Percentiles rank a stretch among this genome's conserved stretches.
Conservation (phyloP, 202 grass and related monocot genomes). For the Cymbopogon flexuosus region DNA sequence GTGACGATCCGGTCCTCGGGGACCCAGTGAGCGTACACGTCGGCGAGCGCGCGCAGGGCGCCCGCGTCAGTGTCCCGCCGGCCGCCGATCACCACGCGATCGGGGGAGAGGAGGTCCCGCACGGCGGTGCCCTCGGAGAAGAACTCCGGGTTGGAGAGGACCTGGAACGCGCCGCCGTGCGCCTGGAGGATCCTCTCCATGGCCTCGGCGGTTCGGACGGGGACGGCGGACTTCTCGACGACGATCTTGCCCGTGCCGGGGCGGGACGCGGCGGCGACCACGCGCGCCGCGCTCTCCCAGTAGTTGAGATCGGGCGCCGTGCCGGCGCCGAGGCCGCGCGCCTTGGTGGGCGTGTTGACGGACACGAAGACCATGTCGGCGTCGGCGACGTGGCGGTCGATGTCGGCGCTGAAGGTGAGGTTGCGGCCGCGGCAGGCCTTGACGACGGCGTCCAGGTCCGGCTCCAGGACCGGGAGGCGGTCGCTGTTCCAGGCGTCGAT, state of each 20-base stretch:
- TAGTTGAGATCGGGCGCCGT: constrained; percentile 44
- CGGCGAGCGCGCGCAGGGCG: constrained; percentile 30
- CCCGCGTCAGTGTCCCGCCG: background rate
- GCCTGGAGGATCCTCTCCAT: constrained; percentile 43
- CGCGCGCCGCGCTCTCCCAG: constrained; percentile 56
- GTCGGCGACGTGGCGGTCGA: constrained; percentile 43
- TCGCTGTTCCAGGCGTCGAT: constrained; percentile 67
- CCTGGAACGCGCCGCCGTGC: constrained; percentile 30
- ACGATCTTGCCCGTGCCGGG: constrained; percentile 25
- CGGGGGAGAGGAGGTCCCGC: constrained; percentile 41
- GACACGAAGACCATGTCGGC: constrained; percentile 53
- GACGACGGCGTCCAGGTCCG: constrained; percentile 46
- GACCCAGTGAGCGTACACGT: constrained; percentile 52
- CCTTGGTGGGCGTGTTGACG: constrained; percentile 58
- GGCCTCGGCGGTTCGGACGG: constrained; percentile 48
- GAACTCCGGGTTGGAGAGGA: constrained; percentile 63
- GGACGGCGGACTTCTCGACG: constrained; percentile 61
- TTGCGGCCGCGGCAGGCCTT: constrained; percentile 42
- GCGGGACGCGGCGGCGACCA: constrained; percentile 38
- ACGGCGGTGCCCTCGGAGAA: constrained; percentile 47
- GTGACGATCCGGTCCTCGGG: constrained; percentile 44
- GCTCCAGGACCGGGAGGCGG: constrained; percentile 45
- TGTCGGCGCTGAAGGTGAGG: constrained; percentile 53
- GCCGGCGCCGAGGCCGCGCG: constrained; percentile 46
- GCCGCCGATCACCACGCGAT: constrained; percentile 54